Evolutionary conservation across 768 basidiomycete genomes (phyloP), one percentile per base, ranked within the genome.

Genomic region (Naganishia vaughanmartiniae): DNA sequence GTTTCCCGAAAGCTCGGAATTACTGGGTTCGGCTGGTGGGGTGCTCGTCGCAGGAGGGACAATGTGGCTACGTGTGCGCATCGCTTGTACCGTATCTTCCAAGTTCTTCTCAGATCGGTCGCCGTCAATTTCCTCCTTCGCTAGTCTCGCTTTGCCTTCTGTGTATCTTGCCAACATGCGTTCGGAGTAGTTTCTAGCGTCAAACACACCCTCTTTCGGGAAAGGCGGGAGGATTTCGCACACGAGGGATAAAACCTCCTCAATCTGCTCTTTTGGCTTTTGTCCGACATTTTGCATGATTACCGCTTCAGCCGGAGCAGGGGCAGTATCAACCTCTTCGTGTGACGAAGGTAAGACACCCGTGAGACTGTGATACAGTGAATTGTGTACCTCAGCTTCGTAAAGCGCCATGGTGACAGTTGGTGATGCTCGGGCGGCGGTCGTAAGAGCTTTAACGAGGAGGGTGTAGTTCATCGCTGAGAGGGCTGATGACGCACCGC

Each of bases 281-380:
- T 97, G 93, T 0, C 93, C 93, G 54, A 99, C 83, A 80, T 95
- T 98, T 82, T 98, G 92, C 89, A 97, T 92, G 31, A 99, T 92
- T 46, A 73, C 73, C 34, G 66, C 71, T 56, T 72, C 71, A 19
- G 67, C 42, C 9, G 66, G 67, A 9, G 60, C 30, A 11, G 42
- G 46, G 9, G 92, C 90, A 92, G 98, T 93, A 78, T 97, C 94
- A 21, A 92, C 93, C 31, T 84, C 82, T 57, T 81, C 85, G 34
- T 78, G 81, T 48, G 84, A 83, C 10, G 69, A 56, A 9, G 95
- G 93, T 1, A 95, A 80, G 28, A 97, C 92, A 24, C 96, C 96
- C 0, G 94, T 97, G 67, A 99, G 84, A 67, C 98, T 94, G 79
- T 95, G 93, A 79, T 96, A 95, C 48, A 96, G 79, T 0, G 92